Conservation (phyloP, 768 basidiomycete species). For the Melanogaster broomeanus region DNA sequence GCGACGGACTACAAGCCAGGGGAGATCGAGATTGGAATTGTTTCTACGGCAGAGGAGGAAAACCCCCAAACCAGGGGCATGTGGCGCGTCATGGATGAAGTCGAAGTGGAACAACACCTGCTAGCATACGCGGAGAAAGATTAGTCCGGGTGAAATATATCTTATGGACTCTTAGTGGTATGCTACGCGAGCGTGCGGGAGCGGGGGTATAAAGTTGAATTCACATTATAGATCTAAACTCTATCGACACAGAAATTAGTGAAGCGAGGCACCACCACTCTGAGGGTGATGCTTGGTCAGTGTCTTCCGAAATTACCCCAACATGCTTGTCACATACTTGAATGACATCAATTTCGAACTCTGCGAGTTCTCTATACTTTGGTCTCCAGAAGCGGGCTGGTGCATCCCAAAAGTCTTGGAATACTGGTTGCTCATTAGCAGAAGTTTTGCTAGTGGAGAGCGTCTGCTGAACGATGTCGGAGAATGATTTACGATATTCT, state of each 20-base stretch:
- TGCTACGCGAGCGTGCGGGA: neutral
- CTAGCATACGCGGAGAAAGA: conserved; percentile 91
- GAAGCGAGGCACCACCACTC: conserved; percentile 71
- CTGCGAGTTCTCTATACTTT: conserved; percentile 46
- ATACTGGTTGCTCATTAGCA: conserved; percentile 19
- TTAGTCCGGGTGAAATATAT: conserved; percentile 37
- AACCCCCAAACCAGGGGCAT: conserved; percentile 65
- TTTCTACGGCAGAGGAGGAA: conserved; percentile 76
- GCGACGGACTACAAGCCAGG: conserved; percentile 94
- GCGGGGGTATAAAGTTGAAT: conserved; percentile 3
- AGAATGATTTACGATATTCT: conserved; percentile 54
- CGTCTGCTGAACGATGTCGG: conserved; percentile 41
- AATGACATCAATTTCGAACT: conserved; percentile 66
- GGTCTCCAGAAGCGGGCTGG: conserved; percentile 61
- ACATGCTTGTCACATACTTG: conserved; percentile 43
- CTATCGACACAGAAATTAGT: conserved; percentile 17
- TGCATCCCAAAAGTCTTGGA: conserved; percentile 66
- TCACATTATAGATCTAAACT: conserved; percentile 7
- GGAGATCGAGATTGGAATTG: conserved; percentile 96
- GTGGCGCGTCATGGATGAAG: conserved; percentile 80
- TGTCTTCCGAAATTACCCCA: neutral
- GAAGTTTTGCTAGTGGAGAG: conserved; percentile 11
- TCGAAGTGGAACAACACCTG: conserved; percentile 77
- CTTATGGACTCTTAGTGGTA: neutral
- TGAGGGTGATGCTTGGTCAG: conserved; percentile 24